Percentiles rank a stretch among this genome's conserved stretches.
phyloP scores from a whole-genome alignment of 2,329 filamentous ascomycete genomes.

The Aspergillus unguis region DNA sequence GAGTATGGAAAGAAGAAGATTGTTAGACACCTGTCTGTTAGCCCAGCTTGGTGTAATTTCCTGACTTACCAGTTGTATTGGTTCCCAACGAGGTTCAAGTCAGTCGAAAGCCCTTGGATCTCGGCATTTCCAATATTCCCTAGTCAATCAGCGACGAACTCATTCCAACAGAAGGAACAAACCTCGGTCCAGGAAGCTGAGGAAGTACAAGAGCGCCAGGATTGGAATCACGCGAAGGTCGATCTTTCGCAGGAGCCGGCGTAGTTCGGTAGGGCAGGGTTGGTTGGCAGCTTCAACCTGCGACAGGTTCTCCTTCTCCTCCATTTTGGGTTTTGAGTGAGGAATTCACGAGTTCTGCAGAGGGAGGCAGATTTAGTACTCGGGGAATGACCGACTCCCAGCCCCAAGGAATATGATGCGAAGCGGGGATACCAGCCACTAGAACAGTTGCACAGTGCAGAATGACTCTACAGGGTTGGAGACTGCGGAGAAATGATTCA shows the following conservation, averaged over 20 bases:
- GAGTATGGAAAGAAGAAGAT: constrained; percentile 27
- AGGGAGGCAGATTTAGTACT: background rate
- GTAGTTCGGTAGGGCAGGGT: background rate
- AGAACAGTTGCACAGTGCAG: background rate
- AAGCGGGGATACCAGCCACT: background rate
- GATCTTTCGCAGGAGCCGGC: constrained; percentile 4
- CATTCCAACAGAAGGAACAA: background rate
- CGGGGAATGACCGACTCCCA: background rate
- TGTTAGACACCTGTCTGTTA: constrained; percentile 14
- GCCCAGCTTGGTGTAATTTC: no score
- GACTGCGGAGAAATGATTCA: background rate
- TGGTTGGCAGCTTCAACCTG: background rate
- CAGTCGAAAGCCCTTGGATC: background rate
- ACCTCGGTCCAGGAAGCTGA: constrained; percentile 25
- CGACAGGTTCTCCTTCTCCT: background rate
- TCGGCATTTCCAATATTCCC: background rate
- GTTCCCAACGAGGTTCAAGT: background rate
- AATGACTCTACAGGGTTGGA: background rate
- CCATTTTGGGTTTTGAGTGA: background rate
- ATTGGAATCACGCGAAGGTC: constrained; percentile 17
- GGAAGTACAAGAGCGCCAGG: constrained; percentile 18
- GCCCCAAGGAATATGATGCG: background rate
- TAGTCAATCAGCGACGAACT: background rate
- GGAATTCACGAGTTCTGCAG: background rate
- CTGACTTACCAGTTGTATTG: background rate